These are phyloP conservation scores for Prunus fruticosa DNA, from an alignment of 306 rosid species.

Conservation along the genomic window DNA sequence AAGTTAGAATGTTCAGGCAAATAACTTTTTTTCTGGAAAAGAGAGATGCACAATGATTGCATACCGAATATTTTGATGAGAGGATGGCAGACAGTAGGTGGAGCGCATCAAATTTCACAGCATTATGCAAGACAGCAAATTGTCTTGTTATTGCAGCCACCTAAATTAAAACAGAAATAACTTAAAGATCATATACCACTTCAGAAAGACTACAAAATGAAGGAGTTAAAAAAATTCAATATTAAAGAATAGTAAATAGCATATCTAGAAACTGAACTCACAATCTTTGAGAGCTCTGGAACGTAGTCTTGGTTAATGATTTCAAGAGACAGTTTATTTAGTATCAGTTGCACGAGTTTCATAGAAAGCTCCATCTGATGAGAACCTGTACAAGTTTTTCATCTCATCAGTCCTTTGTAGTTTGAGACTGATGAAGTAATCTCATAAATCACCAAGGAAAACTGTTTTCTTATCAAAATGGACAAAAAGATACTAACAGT, in stretches of 20 bases:
- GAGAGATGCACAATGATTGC: conserved; percentile 23
- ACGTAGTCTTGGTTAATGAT: conserved; percentile 35
- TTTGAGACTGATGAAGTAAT: conserved; percentile 12
- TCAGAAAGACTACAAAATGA: not conserved
- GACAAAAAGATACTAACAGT: not conserved
- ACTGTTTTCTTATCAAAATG: not conserved
- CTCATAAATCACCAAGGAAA: not conserved
- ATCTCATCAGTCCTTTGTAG: conserved; percentile 22
- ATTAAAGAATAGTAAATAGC: not conserved
- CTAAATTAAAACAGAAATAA: conserved; percentile 32
- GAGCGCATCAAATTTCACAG: conserved; percentile 77
- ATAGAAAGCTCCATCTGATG: conserved; percentile 56
- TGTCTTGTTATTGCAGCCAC: conserved; percentile 62
- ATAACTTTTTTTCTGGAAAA: not conserved
- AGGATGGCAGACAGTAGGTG: conserved; percentile 63
- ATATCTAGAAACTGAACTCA: conserved; percentile 33
- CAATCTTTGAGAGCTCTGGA: conserved; percentile 64
- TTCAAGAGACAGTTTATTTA: conserved; percentile 53
- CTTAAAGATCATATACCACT: conserved; percentile 5
- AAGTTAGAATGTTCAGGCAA: not conserved
- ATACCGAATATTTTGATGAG: conserved; percentile 58
- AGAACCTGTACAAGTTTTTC: conserved; percentile 57
- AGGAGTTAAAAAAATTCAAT: not conserved
- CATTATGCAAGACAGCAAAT: conserved; percentile 72
- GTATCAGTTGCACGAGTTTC: conserved; percentile 60